Evolutionary conservation across 202 grass and related monocot species (phyloP).

Genomic region (Zizania palustris): DNA sequence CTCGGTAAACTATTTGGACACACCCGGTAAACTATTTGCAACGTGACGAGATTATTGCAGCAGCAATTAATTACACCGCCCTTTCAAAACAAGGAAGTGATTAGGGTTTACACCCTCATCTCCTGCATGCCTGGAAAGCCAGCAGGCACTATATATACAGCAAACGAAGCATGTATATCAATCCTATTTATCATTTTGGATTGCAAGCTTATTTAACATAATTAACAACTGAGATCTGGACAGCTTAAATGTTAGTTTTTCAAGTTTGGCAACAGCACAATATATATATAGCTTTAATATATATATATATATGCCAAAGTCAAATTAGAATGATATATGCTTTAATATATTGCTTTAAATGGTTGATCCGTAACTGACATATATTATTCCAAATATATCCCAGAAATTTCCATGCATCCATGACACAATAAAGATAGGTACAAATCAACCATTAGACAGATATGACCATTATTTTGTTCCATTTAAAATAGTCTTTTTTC

Average conservation of each 20-base stretch:
- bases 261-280: conserved; percentile 6
- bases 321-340: neutral
- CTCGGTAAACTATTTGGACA: too few relatives aligned
- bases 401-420: neutral
- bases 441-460: neutral
- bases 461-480: neutral
- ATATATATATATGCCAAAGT: neutral
- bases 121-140: neutral
- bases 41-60: too few relatives aligned
- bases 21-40: too few relatives aligned
- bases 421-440: neutral
- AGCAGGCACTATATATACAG: too few relatives aligned
- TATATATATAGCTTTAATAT: neutral
- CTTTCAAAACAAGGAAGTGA: too few relatives aligned
- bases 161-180: neutral
- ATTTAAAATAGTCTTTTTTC: neutral
- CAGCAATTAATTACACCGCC: too few relatives aligned
- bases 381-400: neutral
- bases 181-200: conserved; percentile 16
- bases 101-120: too few relatives aligned
- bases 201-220: conserved; percentile 5
- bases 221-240: conserved; percentile 25
- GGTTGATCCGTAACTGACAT: neutral
- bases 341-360: conserved; percentile 12
- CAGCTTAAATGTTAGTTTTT: neutral